Evolutionary conservation across 2,329 filamentous ascomycete species (phyloP).

Genomic region (Colletotrichum destructivum): DNA sequence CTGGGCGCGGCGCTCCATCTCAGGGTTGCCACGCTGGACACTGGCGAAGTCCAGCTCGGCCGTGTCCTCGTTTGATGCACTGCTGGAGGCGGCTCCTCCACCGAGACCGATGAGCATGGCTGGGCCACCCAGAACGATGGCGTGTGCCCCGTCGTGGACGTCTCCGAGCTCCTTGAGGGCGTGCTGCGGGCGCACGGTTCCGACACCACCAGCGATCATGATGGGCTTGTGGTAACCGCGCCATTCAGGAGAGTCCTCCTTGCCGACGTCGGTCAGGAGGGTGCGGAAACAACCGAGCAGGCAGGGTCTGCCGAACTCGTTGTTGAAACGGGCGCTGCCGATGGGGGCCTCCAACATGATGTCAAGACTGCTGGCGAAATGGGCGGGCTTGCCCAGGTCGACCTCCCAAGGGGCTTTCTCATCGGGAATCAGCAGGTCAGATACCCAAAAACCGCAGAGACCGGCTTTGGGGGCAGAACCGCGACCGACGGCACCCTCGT

Average conservation of each 20-base stretch:
- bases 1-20: slow-evolving; percentile 94
- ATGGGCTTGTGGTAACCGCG: slow-evolving; percentile 98
- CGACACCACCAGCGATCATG: slow-evolving; percentile 97
- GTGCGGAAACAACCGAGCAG: slow-evolving; percentile 94
- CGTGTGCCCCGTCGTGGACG: slow-evolving; percentile 89
- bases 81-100: slow-evolving; percentile 94
- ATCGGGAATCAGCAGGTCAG: slow-evolving; percentile 90
- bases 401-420: slow-evolving; percentile 90
- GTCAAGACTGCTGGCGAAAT: slow-evolving; percentile 94
- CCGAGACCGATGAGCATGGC: slow-evolving; percentile 98
- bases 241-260: slow-evolving; percentile 72
- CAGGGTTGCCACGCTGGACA: slow-evolving; percentile 96
- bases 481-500: slow-evolving; percentile 93
- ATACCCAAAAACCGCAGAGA: slow-evolving; percentile 93
- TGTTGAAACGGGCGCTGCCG: slow-evolving; percentile 95
- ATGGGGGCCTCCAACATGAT: slow-evolving; percentile 99
- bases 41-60: slow-evolving; percentile 97
- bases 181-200: slow-evolving; percentile 91
- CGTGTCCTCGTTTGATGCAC: slow-evolving; percentile 87
- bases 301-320: slow-evolving; percentile 94
- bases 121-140: slow-evolving; percentile 94
- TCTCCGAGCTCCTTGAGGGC: slow-evolving; percentile 86
- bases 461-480: slow-evolving; percentile 95
- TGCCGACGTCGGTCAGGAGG: slow-evolving; percentile 78
- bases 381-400: slow-evolving; percentile 88